Evolutionary conservation across 106 monocot species (phyloP), one percentile per base, ranked within the genome.

Genomic region (Dendrobium chrysotoxum): DNA sequence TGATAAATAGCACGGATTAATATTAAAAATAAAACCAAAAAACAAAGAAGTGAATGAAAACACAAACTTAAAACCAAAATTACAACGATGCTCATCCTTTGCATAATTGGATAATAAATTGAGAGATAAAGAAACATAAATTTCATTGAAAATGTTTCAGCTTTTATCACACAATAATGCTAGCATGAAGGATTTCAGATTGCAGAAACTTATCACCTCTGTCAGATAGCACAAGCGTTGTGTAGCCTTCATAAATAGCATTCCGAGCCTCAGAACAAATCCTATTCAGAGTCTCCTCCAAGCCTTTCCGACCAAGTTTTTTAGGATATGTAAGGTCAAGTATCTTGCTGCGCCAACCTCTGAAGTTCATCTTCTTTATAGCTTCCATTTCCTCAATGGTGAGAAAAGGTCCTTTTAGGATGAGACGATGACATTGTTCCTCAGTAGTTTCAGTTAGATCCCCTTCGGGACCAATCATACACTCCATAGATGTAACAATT

Each of bases 401-500:
- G 40, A 99, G 72, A 75, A 99, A 90, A 79, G 99, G 99, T 4
- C 93, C 91, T 77, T 90, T 87, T 74, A 99, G 76, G 1, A 85
- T 53, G 12, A 99, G 86, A 18, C 99, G 92, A 75, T 93, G 89
- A 65, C 99, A 99, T 61, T 99, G 99, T 53, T 88, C 85, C 80
- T 99, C 99, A 67, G 91, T 95, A 26, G 99, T 99, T 89, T 99
- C 99, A 81, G 95, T 93, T 77, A 99, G 79, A 83, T 99, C 99
- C 11, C 99, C 99, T 90, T 99, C 99, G 42, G 99, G 99, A 57
- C 99, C 99, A 79, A 99, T 90, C 99, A 99, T 95, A 81, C 99
- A 99, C 80, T 99, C 91, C 93, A 91, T 99, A 40, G 99, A 99
- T 7, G 99, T 99, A 75, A 99, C 99, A 76, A 99, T 95, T 79